A percentile compares a stretch with the other conserved stretches of the same genome.
These are phyloP conservation scores for Crithidia sp. DNA, from an alignment of 208 protist species.

Conservation along the genomic window DNA sequence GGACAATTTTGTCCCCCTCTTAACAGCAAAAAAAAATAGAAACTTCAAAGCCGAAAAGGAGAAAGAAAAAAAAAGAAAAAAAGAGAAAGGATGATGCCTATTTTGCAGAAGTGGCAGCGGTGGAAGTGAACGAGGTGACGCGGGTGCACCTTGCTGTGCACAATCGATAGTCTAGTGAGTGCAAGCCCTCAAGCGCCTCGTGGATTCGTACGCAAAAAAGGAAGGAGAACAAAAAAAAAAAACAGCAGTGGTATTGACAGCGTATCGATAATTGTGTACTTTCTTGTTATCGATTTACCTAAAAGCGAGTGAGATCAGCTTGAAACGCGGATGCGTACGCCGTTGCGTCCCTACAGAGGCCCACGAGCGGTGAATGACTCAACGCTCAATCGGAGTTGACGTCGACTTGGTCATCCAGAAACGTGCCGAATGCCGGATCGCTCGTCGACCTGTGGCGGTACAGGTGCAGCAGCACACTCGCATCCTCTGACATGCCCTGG, in stretches of 20 bases:
- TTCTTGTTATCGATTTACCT: no score
- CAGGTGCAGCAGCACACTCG: slow-evolving; percentile 12
- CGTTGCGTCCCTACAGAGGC: not conserved
- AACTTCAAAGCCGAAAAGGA: not conserved
- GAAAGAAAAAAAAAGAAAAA: slow-evolving; percentile 10
- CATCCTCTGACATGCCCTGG: slow-evolving; percentile 5
- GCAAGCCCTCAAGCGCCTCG: no score
- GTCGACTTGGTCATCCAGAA: slow-evolving; percentile 4
- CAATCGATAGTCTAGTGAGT: no score
- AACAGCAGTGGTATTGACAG: not conserved
- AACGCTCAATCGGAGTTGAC: not conserved
- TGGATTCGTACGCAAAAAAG: not conserved
- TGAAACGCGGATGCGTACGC: no score
- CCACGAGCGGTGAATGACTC: not conserved
- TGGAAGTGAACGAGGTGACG: no score
- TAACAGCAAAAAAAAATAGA: not conserved
- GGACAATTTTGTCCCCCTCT: no score
- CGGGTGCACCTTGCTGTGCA: no score
- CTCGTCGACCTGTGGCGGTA: slow-evolving; percentile 6
- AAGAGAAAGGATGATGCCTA: not conserved
- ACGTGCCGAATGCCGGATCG: slow-evolving; percentile 6
- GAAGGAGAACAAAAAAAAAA: not conserved
- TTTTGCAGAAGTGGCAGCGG: no score
- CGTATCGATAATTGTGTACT: no score
- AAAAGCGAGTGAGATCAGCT: no score